Conservation (phyloP, 2,329 filamentous ascomycete species). For the Hypoxylon sp. region DNA sequence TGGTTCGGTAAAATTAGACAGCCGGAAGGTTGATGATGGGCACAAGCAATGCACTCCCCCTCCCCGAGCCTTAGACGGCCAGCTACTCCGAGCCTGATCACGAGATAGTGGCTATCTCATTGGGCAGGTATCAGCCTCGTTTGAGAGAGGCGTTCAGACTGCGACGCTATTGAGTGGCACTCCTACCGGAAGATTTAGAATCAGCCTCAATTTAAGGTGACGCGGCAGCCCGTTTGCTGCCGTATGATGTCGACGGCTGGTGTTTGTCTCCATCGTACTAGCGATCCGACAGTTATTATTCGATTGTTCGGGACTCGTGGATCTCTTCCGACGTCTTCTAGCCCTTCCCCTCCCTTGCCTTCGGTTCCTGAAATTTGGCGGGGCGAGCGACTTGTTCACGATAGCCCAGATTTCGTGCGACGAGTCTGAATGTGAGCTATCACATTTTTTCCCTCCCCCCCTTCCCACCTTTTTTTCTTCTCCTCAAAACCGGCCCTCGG, state of each 20-base stretch:
- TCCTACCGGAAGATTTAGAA: conserved; percentile 45
- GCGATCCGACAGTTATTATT: conserved; percentile 30
- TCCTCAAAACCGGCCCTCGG: conserved; percentile 30
- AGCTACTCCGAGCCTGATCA: conserved; percentile 37
- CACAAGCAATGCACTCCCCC: conserved; percentile 29
- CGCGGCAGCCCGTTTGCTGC: conserved; percentile 41
- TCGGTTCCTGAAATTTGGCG: conserved; percentile 44
- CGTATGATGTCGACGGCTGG: conserved; percentile 39
- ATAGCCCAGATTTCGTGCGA: conserved; percentile 41
- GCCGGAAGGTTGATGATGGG: conserved; percentile 38
- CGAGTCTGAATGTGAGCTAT: conserved; percentile 37
- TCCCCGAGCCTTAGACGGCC: conserved; percentile 31
- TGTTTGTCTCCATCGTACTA: conserved; percentile 35
- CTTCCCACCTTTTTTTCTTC: conserved; percentile 22
- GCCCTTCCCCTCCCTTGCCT: conserved; percentile 25
- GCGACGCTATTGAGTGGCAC: conserved; percentile 35
- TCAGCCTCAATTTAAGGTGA: conserved; percentile 46
- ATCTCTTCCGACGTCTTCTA: conserved; percentile 30
- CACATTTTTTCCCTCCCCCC: conserved; percentile 29
- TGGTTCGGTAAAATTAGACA: conserved; percentile 47
- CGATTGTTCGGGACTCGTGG: conserved; percentile 32
- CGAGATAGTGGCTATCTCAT: conserved; percentile 26
- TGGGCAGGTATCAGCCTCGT: conserved; percentile 42
- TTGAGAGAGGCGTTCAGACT: conserved; percentile 37
- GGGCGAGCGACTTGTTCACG: conserved; percentile 33